Percentiles rank a stretch among this genome's conserved stretches.
These are phyloP conservation scores for Osmanthus fragrans DNA, from an alignment of 257 asterid species.

Conservation along the genomic window DNA sequence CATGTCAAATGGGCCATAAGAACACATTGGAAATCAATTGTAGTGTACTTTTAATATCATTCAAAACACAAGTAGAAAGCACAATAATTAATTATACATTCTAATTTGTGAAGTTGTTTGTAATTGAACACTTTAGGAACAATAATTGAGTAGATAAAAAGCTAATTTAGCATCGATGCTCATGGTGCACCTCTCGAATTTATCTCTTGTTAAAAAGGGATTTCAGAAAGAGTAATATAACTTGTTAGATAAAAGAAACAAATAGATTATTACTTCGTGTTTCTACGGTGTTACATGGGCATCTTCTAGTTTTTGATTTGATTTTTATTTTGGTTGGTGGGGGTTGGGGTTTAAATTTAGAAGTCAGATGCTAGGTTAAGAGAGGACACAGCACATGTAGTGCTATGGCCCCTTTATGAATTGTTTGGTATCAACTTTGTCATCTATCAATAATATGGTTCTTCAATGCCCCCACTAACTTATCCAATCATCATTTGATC, in stretches of 20 bases:
- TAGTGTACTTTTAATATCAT: too few relatives aligned
- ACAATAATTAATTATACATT: too few relatives aligned
- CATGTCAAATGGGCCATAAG: too few relatives aligned
- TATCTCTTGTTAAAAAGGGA: neutral
- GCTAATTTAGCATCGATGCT: neutral
- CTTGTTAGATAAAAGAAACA: neutral
- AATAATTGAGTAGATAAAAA: neutral
- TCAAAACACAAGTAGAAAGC: too few relatives aligned
- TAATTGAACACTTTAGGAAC: neutral
- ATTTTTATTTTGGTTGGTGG: neutral
- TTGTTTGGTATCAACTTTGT: conserved; percentile 9
- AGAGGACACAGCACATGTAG: conserved; percentile 24
- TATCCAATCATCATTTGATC: neutral
- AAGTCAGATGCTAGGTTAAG: neutral
- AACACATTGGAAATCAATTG: neutral
- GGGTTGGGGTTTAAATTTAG: too few relatives aligned
- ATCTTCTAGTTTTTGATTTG: neutral
- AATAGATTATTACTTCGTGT: neutral
- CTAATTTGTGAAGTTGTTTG: too few relatives aligned
- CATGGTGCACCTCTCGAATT: neutral
- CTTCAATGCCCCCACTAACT: neutral
- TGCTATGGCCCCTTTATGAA: conserved; percentile 6
- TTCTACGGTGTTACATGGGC: neutral
- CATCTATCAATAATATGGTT: neutral
- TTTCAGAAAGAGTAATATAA: neutral